Conservation (phyloP, 179 eudicot species). For the Silene coronaria region DNA sequence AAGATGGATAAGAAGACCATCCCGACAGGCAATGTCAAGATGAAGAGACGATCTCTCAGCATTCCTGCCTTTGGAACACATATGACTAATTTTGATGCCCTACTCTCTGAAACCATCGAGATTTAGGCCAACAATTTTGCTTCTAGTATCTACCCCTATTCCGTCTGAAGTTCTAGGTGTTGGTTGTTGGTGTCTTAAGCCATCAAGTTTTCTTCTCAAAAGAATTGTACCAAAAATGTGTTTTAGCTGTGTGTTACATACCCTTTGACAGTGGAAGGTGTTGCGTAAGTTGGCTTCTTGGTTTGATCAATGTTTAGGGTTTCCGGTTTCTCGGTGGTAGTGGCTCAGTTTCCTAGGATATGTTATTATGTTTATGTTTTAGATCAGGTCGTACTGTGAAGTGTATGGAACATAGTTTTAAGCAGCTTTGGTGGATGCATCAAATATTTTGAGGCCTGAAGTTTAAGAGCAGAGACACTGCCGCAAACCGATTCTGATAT, state of each 20-base stretch:
- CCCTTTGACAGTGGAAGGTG: neutral
- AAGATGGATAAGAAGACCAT: slow-evolving; percentile 39
- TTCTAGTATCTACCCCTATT: neutral
- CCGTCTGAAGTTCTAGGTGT: neutral
- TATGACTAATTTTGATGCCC: slow-evolving; percentile 25
- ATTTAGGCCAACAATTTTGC: slow-evolving; percentile 13
- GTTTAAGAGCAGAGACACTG: too few species aligned
- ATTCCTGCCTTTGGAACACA: slow-evolving; percentile 48
- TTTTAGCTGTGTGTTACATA: neutral
- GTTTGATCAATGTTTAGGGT: neutral
- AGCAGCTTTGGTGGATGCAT: neutral
- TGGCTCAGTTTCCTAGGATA: neutral
- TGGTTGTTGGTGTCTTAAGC: neutral
- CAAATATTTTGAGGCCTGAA: too few species aligned
- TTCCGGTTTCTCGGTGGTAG: neutral
- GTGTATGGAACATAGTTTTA: neutral
- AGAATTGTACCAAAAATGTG: too few species aligned
- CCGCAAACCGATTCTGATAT: too few species aligned
- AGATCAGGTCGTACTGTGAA: neutral
- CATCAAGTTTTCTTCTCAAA: neutral
- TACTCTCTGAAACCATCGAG: slow-evolving; percentile 21
- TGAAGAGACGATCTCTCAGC: slow-evolving; percentile 61
- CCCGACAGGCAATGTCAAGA: slow-evolving; percentile 31
- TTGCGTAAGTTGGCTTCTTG: neutral
- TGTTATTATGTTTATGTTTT: neutral